A percentile compares a stretch with the other conserved stretches of the same genome.
Evolutionary conservation across 768 basidiomycete species (phyloP).

Genomic region (Lactarius deliciosus): DNA sequence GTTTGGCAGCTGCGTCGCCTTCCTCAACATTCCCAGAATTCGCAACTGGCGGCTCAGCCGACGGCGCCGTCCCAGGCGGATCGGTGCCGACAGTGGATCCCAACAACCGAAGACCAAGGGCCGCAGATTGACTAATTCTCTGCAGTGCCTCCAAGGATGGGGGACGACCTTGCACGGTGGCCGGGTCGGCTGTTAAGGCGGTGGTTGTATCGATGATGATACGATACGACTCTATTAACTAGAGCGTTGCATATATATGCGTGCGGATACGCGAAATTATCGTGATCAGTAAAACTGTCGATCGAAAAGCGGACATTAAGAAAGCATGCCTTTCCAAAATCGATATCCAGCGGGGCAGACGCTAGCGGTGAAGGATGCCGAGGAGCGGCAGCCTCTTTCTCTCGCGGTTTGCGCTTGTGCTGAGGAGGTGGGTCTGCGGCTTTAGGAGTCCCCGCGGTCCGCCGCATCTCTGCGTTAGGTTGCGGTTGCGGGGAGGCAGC

Average conservation of each 20-base stretch:
- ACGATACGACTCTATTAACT: conserved; percentile 48
- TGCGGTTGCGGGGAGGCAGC: conserved; percentile 36
- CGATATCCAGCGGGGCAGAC: conserved; percentile 37
- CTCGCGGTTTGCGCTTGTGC: conserved; percentile 40
- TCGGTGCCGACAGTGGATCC: conserved; percentile 38
- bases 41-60: conserved; percentile 25
- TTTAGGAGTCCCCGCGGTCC: conserved; percentile 35
- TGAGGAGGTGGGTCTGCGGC: conserved; percentile 27
- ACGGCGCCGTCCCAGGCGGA: conserved; percentile 24
- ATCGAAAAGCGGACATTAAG: conserved; percentile 6
- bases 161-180: conserved; percentile 32
- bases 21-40: conserved; percentile 32
- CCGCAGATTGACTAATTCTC: conserved; percentile 47
- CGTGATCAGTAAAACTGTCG: not conserved
- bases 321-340: conserved; percentile 44
- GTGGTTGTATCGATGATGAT: conserved; percentile 43
- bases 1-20: conserved; percentile 32
- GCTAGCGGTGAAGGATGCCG: conserved; percentile 32
- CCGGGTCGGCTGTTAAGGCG: conserved; percentile 34
- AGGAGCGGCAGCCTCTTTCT: conserved; percentile 37
- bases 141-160: conserved; percentile 39
- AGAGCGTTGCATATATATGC: conserved; percentile 11
- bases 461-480: conserved; percentile 31
- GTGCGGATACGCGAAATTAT: not conserved
- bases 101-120: conserved; percentile 44